phyloP scores from a whole-genome alignment of 2,329 filamentous ascomycete species.

The Ophiostoma populinum region DNA sequence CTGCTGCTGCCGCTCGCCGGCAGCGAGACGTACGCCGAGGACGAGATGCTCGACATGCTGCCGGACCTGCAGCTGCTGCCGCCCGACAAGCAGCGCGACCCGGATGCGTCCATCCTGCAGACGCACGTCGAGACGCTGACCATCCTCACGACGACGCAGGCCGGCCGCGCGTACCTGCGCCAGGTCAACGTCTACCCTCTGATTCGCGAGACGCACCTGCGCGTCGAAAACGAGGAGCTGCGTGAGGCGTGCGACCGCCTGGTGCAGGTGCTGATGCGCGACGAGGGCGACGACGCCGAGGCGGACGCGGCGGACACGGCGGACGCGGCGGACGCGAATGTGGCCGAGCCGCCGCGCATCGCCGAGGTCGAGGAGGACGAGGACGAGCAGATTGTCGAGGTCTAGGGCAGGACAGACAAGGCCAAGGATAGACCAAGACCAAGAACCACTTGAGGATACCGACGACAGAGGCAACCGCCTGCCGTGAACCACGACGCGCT shows the following conservation, averaged over 20 bases:
- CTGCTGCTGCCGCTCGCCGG: conserved; percentile 77
- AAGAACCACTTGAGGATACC: neutral
- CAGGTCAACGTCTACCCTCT: conserved; percentile 75
- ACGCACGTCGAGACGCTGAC: conserved; percentile 82
- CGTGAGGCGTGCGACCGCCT: conserved; percentile 73
- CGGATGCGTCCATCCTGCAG: conserved; percentile 57
- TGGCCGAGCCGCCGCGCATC: conserved; percentile 15
- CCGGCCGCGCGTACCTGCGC: conserved; percentile 59
- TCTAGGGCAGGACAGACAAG: conserved; percentile 13
- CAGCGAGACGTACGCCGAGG: conserved; percentile 70
- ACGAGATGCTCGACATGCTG: conserved; percentile 74
- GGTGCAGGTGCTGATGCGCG: conserved; percentile 75
- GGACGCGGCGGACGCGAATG: no score
- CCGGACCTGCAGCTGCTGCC: conserved; percentile 79
- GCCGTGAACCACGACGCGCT: no score
- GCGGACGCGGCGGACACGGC: no score
- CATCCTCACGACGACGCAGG: conserved; percentile 60
- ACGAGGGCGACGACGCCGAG: conserved; percentile 31
- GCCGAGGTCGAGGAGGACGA: conserved; percentile 30
- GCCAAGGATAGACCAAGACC: neutral
- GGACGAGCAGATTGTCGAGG: conserved; percentile 37
- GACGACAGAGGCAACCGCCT: no score
- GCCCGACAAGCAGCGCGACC: conserved; percentile 74
- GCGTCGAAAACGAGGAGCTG: conserved; percentile 62
- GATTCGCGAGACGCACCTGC: conserved; percentile 67